Evolutionary conservation across 2,329 filamentous ascomycete genomes (phyloP), one percentile per base, ranked within the genome.

Genomic region (Amesomyces nigricolor): DNA sequence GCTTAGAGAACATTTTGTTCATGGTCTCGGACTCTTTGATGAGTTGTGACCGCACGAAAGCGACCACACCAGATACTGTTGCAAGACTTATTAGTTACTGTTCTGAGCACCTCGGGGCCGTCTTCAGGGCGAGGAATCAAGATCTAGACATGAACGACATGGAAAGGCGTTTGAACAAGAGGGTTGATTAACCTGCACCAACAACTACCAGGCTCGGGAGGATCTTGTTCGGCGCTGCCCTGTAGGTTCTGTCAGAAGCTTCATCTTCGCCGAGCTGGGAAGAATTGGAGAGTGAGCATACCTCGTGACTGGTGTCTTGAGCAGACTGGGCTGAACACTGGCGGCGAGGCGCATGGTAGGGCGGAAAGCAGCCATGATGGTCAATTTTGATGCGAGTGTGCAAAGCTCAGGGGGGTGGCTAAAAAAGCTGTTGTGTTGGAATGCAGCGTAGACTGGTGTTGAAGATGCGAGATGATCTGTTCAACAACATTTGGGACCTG

Each of bases 1-100:
- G 56, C 35, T 62, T 53, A 5, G 60, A 52, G 40, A 63, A 63
- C 52, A 58, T 57, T 39, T 54, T 53, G 49, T 63, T 57, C 48
- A 63, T 58, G 6, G 54, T 59, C 9, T 57, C 53, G 16, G 57
- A 59, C 29, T 63, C 61, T 11, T 55, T 46, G 17, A 39, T 46
- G 8, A 63, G 60, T 37, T 63, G 61, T 10, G 49, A 53, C 35
- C 58, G 53, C 17, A 63, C 38, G 43, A 61, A 63, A 2, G 44
- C 37, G 11, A 58, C 51, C 14, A 63, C 55, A 26, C 55, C 59
- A 19, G 57, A 63, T 13, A 63, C 61, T 61, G 29, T 11, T 47
- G 19, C 22, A 22, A 49, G 4, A 17, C 5, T 8, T 46, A 14
- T 32, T 5, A 38, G 8, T 47, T 38, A 14, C 29, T 32, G 9